phyloP scores from a whole-genome alignment of 2,329 filamentous ascomycete species.

The Kalaharituber pfeilii region DNA sequence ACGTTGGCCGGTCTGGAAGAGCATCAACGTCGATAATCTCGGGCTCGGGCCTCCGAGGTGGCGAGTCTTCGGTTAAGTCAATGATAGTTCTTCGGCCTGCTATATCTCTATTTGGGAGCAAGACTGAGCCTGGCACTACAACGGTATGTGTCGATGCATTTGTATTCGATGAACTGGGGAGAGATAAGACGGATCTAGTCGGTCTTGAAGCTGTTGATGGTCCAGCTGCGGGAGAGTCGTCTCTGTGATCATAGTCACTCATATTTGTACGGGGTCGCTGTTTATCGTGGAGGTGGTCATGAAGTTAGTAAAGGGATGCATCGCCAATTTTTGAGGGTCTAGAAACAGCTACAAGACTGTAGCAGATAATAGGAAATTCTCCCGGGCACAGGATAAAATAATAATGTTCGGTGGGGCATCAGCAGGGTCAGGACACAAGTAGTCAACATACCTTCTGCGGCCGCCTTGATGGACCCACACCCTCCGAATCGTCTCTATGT shows the following conservation, averaged over 20 bases:
- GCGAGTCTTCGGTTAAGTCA: slow-evolving; percentile 31
- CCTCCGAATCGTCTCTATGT: not conserved
- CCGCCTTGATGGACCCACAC: not conserved
- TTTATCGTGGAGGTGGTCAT: no score
- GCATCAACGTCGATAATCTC: slow-evolving; percentile 24
- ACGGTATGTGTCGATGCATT: not conserved
- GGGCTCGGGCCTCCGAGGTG: slow-evolving; percentile 13
- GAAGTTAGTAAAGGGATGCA: no score
- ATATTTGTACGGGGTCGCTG: not conserved
- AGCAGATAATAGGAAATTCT: no score
- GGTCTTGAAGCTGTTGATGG: not conserved
- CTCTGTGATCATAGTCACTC: no score
- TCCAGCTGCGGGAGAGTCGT: not conserved
- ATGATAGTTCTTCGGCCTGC: slow-evolving; percentile 26
- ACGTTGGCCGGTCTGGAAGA: slow-evolving; percentile 18
- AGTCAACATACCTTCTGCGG: not conserved
- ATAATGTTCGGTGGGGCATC: no score
- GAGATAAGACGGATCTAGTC: not conserved
- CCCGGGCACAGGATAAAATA: no score
- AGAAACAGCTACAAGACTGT: no score
- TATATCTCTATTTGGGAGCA: not conserved
- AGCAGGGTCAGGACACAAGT: no score
- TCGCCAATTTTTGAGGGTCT: no score
- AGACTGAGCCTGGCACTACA: slow-evolving; percentile 2
- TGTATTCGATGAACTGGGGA: not conserved